phyloP scores from a whole-genome alignment of 2,329 filamentous ascomycete genomes.

The Colletotrichum shisoi region DNA sequence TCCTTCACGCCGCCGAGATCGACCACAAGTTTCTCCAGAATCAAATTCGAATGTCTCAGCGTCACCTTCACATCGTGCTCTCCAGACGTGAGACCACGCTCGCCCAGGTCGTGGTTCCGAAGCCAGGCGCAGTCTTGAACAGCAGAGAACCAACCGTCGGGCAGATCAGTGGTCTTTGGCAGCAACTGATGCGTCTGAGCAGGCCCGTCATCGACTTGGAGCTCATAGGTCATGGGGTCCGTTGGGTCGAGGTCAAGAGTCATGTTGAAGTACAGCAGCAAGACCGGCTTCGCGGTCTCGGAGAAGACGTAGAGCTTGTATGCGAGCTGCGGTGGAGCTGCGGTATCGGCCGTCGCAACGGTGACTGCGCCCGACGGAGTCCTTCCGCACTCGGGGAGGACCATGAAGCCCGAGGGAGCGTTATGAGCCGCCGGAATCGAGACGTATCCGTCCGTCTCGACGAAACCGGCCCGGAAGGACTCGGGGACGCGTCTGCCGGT shows the following conservation, averaged over 20 bases:
- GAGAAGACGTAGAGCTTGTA: constrained; percentile 48
- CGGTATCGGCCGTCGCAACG: constrained; percentile 37
- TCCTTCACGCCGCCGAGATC: constrained; percentile 47
- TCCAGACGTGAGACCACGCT: constrained; percentile 39
- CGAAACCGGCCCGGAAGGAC: constrained; percentile 47
- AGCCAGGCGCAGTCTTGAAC: constrained; percentile 61
- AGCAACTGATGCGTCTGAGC: constrained; percentile 46
- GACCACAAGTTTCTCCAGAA: constrained; percentile 51
- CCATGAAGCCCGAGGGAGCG: constrained; percentile 41
- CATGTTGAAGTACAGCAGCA: constrained; percentile 50
- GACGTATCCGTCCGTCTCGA: constrained; percentile 48
- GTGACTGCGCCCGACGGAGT: constrained; percentile 41
- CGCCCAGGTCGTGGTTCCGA: constrained; percentile 48
- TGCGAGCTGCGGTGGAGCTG: constrained; percentile 41
- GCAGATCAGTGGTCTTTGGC: constrained; percentile 48
- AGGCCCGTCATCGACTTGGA: constrained; percentile 56
- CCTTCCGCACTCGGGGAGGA: constrained; percentile 47
- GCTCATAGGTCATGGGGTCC: constrained; percentile 58
- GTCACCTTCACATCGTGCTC: constrained; percentile 46
- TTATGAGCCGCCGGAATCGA: constrained; percentile 46
- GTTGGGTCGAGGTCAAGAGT: constrained; percentile 61
- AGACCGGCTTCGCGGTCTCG: constrained; percentile 40
- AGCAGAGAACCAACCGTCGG: constrained; percentile 58
- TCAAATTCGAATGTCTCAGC: constrained; percentile 48
- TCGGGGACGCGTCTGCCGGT: constrained; percentile 43